Base-by-base conservation (phyloP, 148 eudicot species). In the Arctostaphylos glauca region DNA sequence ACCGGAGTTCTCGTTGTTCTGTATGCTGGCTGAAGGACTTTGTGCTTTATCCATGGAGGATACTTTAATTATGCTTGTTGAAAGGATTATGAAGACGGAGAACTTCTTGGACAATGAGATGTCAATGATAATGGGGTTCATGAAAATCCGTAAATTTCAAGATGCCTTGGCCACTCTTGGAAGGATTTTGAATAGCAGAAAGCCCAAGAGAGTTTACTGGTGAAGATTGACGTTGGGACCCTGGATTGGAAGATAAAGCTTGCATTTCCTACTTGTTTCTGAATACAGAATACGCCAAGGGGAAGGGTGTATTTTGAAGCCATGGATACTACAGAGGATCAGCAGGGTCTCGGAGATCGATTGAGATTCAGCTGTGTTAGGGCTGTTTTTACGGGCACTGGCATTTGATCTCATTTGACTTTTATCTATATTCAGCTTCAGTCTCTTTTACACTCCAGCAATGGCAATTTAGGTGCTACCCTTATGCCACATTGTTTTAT, bases 11-110 rank as follows among this genome's bases (percentile, higher is more conserved):
- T 83, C 92, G 14, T 85, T 94, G 0, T 94, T 96, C 81, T 83
- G 79, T 81, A 91, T 94, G 97, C 86, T 96, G 79, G 99, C 99
- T 52, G 97, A 94, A 77, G 99, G 98, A 82, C 96, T 96, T 64
- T 86, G 90, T 85, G 84, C 97, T 80, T 83, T 94, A 47, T 82
- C 90, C 78, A 96, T 90, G 99, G 99, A 94, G 86, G 97, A 89
- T 44, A 90, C 93, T 4, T 84, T 96, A 23, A 72, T 88, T 53
- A 91, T 89, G 88, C 94, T 96, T 56, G 88, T 93, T 71, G 89
- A 89, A 59, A 87, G 81, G 90, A 86, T 94, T 66, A 93, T 96
- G 96, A 83, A 83, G 83, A 88, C 49, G 77, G 94, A 91, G 13
- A 85, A 80, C 2, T 91, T 96, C 81, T 88, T 93, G 0, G 90